Base-by-base conservation (phyloP, 345 rosid genomes). In the Eucalyptus urophylla region DNA sequence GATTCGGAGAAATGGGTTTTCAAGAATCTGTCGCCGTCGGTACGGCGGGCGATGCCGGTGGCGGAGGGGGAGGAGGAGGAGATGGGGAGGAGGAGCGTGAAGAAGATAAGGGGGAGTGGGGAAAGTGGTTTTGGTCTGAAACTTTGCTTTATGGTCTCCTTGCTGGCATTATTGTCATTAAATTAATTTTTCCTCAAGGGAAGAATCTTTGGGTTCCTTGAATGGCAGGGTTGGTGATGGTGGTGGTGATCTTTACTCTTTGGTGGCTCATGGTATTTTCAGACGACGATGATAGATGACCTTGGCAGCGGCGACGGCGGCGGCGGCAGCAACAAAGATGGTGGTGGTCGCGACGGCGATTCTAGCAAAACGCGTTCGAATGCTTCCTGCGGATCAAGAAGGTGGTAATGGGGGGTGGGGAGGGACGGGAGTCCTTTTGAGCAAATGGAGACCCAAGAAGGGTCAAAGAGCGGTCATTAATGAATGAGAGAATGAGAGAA, bases 201-300 rank as follows among this genome's bases (percentile, higher is more conserved):
- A 86, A 87, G 95, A 94, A 91, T 93, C 96, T 93, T 93, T 89
- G 88, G 92, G 94, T 94, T 96, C 93, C 95, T 92, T 95, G 93
- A 87, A 92, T 86, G 89, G 69, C 91, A 67, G 92, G 93, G 86
- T 83, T 91, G 92, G 88, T 51, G 87, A 53, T 80, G 90, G 56
- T 31, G 81, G 87, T 10, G 16, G 58, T 76, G 45, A 76, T 40
- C 85, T 76, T 76, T 43, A 21, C 47, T 12, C 47, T 76, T 37
- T 11, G 16, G 29, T 12, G 47, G 85, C 7, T 76, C 47, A 76
- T 40, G 25, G 81, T 21, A 76, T 76, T 11, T 76, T 76, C 85
- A 76, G 85, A 76, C 85, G 85, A 76, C 11, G 47, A 76, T 21
- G 85, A 72, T 72, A 17, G 81, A 33, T 19, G 81, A 17, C 19